Base-by-base conservation (phyloP, 2,329 filamentous ascomycete species). In the Venturia asperata region DNA sequence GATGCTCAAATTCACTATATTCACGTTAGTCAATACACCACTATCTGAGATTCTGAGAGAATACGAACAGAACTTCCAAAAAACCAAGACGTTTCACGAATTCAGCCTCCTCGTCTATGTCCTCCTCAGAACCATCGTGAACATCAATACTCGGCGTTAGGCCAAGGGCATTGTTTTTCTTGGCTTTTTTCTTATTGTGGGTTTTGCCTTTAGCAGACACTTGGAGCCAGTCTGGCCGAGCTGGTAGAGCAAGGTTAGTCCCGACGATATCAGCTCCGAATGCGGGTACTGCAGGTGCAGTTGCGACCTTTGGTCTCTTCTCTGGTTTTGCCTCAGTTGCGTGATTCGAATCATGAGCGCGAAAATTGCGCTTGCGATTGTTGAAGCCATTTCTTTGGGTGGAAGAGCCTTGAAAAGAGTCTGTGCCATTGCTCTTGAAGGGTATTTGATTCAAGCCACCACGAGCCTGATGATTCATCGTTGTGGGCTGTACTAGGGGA, bases 91-190 rank as follows among this genome's bases (percentile, higher is more conserved):
- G 69, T 73, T 77, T 69, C 17, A 69, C 70, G 67, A 75, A 77
- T 45, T 62, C 70, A 5, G 84, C 81, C 77, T 90, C 87, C 76
- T 93, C 90, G 70, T 92, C 88, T 64, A 85, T 80, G 67, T 89
- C 84, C 64, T 87, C 85, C 61, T 88, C 87, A n/a, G n/a, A 42
- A 7, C 72, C 70, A 1, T 70, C 52, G 55, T 64, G 69, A 2
- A 69, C 66, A 11, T 68, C 83, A 69, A 85, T 82, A 37, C 83
- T 84, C 19, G 88, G 87, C 10, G 87, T 89, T 61, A 92, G 79
- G 42, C 89, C 89, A 30, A 92, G 81, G 1, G 86, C 87, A 69
- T 89, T 89, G 47, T 85, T 85, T 77, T 86, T 88, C 66, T 86
- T 83, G 79, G 88, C 88, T 80, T 89, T 90, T 74, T 87, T 87